Conservation (phyloP, 495 filamentous ascomycete genomes). For the Penicillium ochrochloron region DNA sequence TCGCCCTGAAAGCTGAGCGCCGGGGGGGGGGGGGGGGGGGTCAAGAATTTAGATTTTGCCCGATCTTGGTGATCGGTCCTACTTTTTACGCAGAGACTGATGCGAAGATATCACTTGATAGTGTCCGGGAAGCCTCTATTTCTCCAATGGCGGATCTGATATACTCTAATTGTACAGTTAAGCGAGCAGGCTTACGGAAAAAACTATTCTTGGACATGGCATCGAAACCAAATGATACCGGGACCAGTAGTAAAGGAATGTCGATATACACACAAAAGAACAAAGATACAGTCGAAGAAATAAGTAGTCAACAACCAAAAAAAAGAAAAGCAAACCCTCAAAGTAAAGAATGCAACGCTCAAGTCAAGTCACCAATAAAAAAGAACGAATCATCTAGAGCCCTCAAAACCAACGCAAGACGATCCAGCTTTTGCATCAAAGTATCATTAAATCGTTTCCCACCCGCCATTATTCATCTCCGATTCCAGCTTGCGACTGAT, state of each 20-base stretch:
- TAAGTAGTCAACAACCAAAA: too few species aligned
- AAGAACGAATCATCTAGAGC: slow-evolving; percentile 6
- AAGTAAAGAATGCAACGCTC: slow-evolving; percentile 6
- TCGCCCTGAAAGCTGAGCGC: background rate
- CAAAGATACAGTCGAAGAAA: background rate
- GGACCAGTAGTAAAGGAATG: background rate
- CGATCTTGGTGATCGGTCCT: too few species aligned
- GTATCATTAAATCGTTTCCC: slow-evolving; percentile 78
- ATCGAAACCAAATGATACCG: background rate
- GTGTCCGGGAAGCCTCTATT: too few species aligned
- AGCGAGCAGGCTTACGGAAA: too few species aligned
- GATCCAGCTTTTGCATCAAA: slow-evolving; percentile 15
- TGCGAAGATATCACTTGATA: too few species aligned
- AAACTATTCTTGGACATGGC: background rate
- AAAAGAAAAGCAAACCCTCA: background rate
- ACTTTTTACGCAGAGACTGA: too few species aligned
- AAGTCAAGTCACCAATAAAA: background rate
- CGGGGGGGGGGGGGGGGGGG: too few species aligned
- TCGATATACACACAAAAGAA: slow-evolving; percentile 3
- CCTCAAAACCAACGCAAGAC: slow-evolving; percentile 5
- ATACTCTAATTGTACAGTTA: too few species aligned
- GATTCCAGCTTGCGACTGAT: slow-evolving; percentile 89
- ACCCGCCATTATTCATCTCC: slow-evolving; percentile 94
- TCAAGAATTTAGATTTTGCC: background rate
- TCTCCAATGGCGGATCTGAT: too few species aligned